Evolutionary conservation across 768 basidiomycete species (phyloP).

Genomic region (Hericium rajendrae): DNA sequence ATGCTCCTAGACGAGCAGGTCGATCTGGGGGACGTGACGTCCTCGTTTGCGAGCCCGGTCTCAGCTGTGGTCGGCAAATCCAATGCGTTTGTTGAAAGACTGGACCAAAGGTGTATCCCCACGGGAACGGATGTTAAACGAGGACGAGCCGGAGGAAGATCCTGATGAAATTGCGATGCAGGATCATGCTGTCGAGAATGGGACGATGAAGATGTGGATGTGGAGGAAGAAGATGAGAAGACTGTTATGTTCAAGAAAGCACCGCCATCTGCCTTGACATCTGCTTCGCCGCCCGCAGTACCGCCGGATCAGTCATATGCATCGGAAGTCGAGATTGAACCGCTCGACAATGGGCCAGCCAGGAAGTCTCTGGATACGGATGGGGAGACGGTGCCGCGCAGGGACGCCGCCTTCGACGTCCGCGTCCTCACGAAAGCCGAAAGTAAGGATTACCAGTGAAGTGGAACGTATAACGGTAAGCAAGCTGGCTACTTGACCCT

Average conservation of each 20-base stretch:
- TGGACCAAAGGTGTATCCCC: background rate
- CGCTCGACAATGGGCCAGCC: background rate
- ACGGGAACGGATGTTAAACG: background rate
- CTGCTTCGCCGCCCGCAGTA: slow-evolving; percentile 24
- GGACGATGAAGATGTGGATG: slow-evolving; percentile 8
- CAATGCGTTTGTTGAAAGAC: background rate
- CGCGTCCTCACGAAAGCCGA: slow-evolving; percentile 18
- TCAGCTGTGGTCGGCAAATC: slow-evolving; percentile 5
- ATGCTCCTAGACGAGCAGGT: slow-evolving; percentile 53
- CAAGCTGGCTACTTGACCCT: slow-evolving; percentile 1
- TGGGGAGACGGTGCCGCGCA: slow-evolving; percentile 5
- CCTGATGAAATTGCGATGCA: background rate
- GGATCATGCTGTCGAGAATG: slow-evolving; percentile 3
- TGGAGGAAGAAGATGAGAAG: slow-evolving; percentile 19
- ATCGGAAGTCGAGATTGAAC: slow-evolving; percentile 1
- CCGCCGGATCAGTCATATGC: background rate
- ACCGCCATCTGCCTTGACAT: slow-evolving; percentile 11
- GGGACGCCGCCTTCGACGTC: slow-evolving; percentile 11
- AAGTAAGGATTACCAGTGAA: slow-evolving; percentile 47
- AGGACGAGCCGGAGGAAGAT: background rate
- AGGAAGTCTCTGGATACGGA: background rate
- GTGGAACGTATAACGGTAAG: slow-evolving; percentile 58
- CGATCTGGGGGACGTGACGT: slow-evolving; percentile 35
- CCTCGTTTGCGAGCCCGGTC: slow-evolving; percentile 36
- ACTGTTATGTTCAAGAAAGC: slow-evolving; percentile 23